phyloP scores from a whole-genome alignment of 768 basidiomycete genomes.

The Leccinum subgranulosum region DNA sequence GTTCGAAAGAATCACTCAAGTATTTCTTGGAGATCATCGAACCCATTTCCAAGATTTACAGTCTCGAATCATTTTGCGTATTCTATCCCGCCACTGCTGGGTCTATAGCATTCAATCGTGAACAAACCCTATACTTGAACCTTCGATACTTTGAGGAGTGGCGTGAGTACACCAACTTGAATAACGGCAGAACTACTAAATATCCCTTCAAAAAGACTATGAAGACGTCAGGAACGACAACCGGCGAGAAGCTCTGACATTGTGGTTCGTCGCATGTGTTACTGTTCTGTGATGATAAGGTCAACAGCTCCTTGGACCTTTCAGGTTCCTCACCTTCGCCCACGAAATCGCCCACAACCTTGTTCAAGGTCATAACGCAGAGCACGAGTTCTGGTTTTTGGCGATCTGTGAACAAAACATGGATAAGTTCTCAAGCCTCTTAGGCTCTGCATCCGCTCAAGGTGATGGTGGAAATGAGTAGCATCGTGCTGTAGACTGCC shows the following conservation, averaged over 20 bases:
- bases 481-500: too few species aligned
- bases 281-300: background rate
- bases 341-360: background rate
- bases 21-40: constrained; percentile 50
- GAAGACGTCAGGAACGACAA: background rate
- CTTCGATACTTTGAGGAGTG: constrained; percentile 77
- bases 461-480: too few species aligned
- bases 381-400: background rate
- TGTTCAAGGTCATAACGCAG: background rate
- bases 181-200: background rate
- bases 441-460: too few species aligned
- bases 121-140: constrained; percentile 82
- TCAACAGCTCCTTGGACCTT: background rate
- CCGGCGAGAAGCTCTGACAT: background rate
- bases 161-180: constrained; percentile 52
- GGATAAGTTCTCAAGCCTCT: background rate
- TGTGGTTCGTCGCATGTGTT: background rate
- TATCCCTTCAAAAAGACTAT: background rate
- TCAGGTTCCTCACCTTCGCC: background rate
- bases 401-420: background rate
- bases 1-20: too few species aligned
- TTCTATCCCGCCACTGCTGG: constrained; percentile 61
- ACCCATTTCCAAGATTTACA: constrained; percentile 63
- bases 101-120: constrained; percentile 90
- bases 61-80: constrained; percentile 70